Conservation (phyloP, 1,284 basidiomycete genomes). For the Trichosporon sp. region DNA sequence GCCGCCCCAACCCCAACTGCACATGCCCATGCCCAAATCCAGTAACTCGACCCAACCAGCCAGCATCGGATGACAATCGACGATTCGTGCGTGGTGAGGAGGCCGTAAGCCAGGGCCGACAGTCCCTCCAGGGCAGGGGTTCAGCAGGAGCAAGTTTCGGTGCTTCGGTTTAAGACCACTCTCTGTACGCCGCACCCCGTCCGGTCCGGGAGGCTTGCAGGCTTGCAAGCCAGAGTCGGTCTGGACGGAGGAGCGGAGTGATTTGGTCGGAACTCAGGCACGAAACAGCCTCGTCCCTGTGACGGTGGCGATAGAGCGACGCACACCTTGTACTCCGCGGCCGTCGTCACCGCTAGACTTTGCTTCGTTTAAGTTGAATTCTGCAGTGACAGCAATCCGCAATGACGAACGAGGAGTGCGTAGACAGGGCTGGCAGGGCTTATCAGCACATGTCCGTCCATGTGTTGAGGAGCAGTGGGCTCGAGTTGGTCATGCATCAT, state of each 20-base stretch:
- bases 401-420: too few relatives aligned
- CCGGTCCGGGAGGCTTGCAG: background rate
- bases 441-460: too few relatives aligned
- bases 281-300: background rate
- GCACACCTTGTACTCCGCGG: background rate
- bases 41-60: background rate
- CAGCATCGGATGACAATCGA: background rate
- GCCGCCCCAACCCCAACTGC: too few relatives aligned
- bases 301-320: slow-evolving; percentile 12
- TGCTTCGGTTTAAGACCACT: background rate
- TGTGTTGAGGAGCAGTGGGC: too few relatives aligned
- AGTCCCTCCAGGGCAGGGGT: background rate
- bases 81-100: background rate
- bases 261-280: slow-evolving; percentile 2
- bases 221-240: background rate
- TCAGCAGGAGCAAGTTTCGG: background rate
- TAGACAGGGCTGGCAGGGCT: too few relatives aligned
- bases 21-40: background rate
- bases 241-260: background rate
- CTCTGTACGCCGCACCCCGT: too few relatives aligned
- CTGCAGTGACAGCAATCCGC: too few relatives aligned
- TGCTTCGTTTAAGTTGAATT: background rate
- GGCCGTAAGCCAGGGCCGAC: background rate
- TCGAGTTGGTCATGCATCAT: too few relatives aligned
- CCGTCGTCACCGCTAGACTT: background rate